Evolutionary conservation across 2,329 filamentous ascomycete species (phyloP).

Genomic region (Chaetomiaceae sp.): DNA sequence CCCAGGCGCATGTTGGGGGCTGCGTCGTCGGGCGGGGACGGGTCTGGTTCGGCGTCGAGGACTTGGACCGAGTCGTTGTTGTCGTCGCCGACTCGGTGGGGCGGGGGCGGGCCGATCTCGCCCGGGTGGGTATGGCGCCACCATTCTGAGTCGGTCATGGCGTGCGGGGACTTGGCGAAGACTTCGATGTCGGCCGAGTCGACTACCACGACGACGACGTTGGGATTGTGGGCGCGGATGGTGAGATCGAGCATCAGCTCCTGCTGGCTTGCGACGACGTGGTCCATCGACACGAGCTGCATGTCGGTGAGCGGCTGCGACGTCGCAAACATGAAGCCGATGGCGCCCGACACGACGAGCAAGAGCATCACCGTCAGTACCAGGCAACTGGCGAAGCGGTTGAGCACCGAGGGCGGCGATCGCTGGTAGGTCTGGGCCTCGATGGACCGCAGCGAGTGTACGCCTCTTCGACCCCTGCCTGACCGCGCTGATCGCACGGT

Average conservation of each 20-base stretch:
- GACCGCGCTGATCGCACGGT: conserved; percentile 55
- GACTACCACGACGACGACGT: conserved; percentile 82
- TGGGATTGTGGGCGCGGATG: conserved; percentile 86
- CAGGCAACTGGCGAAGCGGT: conserved; percentile 79
- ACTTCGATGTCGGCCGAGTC: conserved; percentile 85
- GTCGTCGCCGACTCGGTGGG: not conserved
- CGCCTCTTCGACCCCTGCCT: conserved; percentile 53
- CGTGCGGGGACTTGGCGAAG: conserved; percentile 89
- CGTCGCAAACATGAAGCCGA: conserved; percentile 85
- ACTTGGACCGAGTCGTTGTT: too few relatives aligned
- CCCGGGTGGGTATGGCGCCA: conserved; percentile 42
- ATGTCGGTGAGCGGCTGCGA: conserved; percentile 82
- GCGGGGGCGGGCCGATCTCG: conserved; percentile 22
- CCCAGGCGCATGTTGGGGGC: conserved; percentile 89
- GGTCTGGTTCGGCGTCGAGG: conserved; percentile 7
- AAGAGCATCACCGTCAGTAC: conserved; percentile 78
- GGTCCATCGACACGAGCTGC: conserved; percentile 72
- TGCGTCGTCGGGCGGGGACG: conserved; percentile 47
- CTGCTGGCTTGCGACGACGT: conserved; percentile 88
- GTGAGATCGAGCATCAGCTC: conserved; percentile 92
- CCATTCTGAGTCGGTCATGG: conserved; percentile 64
- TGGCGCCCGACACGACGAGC: conserved; percentile 75
- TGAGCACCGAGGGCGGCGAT: conserved; percentile 57
- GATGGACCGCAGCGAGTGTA: conserved; percentile 59
- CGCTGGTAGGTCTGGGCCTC: conserved; percentile 67